phyloP scores from a whole-genome alignment of 345 rosid species.

The Lepidium aucheri region DNA sequence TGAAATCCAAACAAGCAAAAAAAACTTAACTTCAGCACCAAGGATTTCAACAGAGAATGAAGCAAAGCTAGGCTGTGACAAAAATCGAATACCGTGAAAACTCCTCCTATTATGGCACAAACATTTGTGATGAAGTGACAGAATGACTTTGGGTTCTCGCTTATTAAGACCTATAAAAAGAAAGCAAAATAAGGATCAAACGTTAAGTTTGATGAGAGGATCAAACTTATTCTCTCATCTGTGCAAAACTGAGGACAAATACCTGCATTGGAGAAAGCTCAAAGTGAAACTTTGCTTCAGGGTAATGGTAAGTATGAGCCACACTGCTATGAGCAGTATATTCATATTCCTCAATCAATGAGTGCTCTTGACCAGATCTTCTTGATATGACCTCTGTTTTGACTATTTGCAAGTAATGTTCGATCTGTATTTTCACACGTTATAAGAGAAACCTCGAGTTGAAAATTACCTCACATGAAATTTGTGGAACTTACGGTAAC shows the following conservation, averaged over 20 bases:
- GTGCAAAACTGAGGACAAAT: background rate
- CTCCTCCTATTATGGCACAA: conserved; percentile 96
- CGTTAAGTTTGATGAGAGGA: background rate
- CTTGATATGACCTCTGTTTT: conserved; percentile 75
- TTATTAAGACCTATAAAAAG: conserved; percentile 58
- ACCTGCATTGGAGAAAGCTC: conserved; percentile 99
- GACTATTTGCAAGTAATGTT: conserved; percentile 89
- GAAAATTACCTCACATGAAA: background rate
- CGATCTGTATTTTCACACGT: conserved; percentile 49
- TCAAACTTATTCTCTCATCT: background rate
- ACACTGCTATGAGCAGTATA: conserved; percentile 91
- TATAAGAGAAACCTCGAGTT: conserved; percentile 4
- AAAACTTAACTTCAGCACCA: background rate
- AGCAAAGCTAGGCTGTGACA: background rate
- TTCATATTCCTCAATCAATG: conserved; percentile 68
- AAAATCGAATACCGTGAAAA: conserved; percentile 72
- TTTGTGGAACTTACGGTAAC: conserved; percentile 70
- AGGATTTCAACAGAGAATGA: background rate
- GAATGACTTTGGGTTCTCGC: conserved; percentile 71
- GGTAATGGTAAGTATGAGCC: conserved; percentile 52
- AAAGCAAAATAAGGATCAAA: conserved; percentile 1
- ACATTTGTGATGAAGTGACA: conserved; percentile 93
- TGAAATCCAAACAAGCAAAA: conserved; percentile 22
- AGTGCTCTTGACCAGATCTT: conserved; percentile 32
- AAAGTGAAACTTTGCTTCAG: conserved; percentile 76